A percentile compares a stretch with the other conserved stretches of the same genome.
Conservation (phyloP, 176 grass and related monocot genomes). For the Oryza rufipogon region DNA sequence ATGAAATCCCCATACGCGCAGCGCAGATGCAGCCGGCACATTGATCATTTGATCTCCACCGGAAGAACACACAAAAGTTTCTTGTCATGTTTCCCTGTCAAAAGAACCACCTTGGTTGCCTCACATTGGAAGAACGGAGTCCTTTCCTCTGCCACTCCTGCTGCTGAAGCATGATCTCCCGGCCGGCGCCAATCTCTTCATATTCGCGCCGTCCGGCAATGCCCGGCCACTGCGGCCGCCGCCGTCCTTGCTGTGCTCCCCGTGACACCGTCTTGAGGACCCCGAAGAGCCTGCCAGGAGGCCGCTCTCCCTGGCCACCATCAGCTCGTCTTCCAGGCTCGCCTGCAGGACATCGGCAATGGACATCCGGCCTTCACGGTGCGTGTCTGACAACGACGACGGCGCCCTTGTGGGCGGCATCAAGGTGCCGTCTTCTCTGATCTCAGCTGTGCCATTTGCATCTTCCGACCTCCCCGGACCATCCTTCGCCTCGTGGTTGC, state of each 20-base stretch:
- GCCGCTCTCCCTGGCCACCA: constrained; percentile 65
- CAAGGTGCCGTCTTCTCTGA: constrained; percentile 47
- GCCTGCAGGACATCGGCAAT: constrained; percentile 75
- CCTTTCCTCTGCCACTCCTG: constrained; percentile 59
- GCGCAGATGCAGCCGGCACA: neutral
- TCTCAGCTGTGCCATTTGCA: constrained; percentile 48
- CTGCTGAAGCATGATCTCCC: constrained; percentile 69
- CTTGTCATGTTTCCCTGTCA: constrained; percentile 42
- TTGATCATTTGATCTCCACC: constrained; percentile 44
- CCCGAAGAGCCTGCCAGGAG: constrained; percentile 46
- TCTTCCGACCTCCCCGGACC: constrained; percentile 35
- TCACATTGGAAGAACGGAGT: constrained; percentile 59
- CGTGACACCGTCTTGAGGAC: constrained; percentile 47
- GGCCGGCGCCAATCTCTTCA: constrained; percentile 60
- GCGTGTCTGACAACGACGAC: constrained; percentile 48
- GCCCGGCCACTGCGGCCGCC: constrained; percentile 38
- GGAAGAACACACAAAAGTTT: constrained; percentile 27
- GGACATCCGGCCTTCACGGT: constrained; percentile 51
- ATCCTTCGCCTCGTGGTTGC: constrained; percentile 35
- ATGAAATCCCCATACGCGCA: constrained; percentile 2
- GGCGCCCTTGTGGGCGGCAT: constrained; percentile 25
- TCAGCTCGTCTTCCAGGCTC: constrained; percentile 71
- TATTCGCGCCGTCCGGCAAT: constrained; percentile 45
- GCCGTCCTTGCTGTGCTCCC: constrained; percentile 48
- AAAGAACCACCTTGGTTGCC: neutral